These are phyloP conservation scores for Murraya paniculata DNA, from an alignment of 345 rosid species.

Conservation along the genomic window DNA sequence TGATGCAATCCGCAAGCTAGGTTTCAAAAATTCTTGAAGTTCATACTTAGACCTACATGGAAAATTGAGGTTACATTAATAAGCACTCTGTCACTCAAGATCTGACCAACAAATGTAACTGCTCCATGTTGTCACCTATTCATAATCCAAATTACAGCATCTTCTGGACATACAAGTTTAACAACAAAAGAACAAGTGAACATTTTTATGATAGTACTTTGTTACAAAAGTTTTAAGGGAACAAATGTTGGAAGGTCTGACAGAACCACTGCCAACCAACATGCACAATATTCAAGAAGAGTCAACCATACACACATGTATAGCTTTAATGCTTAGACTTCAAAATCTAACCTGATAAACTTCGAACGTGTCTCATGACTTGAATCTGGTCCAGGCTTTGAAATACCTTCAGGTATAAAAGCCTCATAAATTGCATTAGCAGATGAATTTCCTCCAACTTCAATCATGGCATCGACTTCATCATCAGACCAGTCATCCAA, in stretches of 20 bases:
- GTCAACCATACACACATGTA: background rate
- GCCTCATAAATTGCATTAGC: conserved; percentile 94
- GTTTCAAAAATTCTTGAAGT: conserved; percentile 87
- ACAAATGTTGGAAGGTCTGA: background rate
- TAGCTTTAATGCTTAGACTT: background rate
- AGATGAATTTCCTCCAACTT: conserved; percentile 91
- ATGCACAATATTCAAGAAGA: background rate
- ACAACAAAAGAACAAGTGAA: background rate
- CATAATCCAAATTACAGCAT: conserved; percentile 8
- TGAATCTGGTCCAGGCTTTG: conserved; percentile 83
- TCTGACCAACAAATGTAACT: background rate
- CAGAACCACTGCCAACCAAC: background rate
- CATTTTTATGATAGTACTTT: background rate
- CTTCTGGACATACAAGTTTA: background rate
- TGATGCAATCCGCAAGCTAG: conserved; percentile 78
- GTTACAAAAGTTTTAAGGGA: background rate
- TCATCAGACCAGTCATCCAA: conserved; percentile 97
- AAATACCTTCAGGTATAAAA: conserved; percentile 66
- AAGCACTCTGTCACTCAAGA: conserved; percentile 17
- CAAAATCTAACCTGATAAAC: conserved; percentile 64
- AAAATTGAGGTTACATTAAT: conserved; percentile 18
- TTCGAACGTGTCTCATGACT: conserved; percentile 67
- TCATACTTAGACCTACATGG: conserved; percentile 84
- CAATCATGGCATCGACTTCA: conserved; percentile 84
- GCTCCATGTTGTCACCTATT: background rate